These are phyloP conservation scores for Fraxinus angustifolia DNA, from an alignment of 305 asterid genomes.

Conservation along the genomic window DNA sequence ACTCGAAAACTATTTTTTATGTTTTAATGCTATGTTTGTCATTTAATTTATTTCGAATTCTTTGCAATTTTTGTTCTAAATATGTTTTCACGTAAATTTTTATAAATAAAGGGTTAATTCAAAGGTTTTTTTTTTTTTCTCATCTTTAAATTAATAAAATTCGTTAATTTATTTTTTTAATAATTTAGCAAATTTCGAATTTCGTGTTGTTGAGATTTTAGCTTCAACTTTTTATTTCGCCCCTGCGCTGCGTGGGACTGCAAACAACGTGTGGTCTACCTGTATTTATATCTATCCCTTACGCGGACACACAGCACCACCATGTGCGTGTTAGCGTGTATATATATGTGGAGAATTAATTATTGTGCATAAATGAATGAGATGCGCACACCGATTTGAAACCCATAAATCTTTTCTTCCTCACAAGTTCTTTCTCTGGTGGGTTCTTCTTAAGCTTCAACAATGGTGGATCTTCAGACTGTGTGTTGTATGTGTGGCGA, in stretches of 20 bases:
- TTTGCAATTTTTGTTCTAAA: too few relatives aligned
- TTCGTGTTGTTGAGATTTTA: too few relatives aligned
- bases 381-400: constrained; percentile 45
- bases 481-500: constrained; percentile 95
- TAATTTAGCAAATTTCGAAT: too few relatives aligned
- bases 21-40: too few relatives aligned
- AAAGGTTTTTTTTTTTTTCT: too few relatives aligned
- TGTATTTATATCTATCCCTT: constrained; percentile 30
- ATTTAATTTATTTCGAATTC: too few relatives aligned
- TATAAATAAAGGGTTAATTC: too few relatives aligned
- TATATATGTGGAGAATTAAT: neutral
- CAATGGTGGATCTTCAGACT: constrained; percentile 72
- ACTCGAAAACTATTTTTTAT: too few relatives aligned
- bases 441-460: neutral
- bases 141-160: too few relatives aligned
- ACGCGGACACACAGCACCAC: neutral
- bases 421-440: neutral
- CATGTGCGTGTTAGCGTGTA: neutral
- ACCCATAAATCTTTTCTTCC: constrained; percentile 13
- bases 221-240: too few relatives aligned
- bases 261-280: constrained; percentile 92
- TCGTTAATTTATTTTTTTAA: too few relatives aligned
- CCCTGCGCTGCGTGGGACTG: constrained; percentile 32
- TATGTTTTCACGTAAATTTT: too few relatives aligned
- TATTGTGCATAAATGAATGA: constrained; percentile 20